Conservation (phyloP, 441 rosid species). For the Gossypium trilobum region DNA sequence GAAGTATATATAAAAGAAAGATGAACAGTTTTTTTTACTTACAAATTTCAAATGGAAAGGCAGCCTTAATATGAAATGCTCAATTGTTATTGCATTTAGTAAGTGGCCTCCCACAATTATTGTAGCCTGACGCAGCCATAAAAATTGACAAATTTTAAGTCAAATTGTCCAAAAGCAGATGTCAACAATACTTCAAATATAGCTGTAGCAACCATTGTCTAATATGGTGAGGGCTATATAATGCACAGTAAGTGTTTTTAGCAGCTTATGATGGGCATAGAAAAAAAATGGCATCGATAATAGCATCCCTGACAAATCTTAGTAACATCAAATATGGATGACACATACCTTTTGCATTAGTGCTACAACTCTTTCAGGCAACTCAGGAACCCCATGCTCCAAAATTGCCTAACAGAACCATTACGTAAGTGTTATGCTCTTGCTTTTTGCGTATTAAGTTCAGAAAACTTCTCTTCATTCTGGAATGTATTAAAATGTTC, state of each 20-base stretch:
- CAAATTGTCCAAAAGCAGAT: background rate
- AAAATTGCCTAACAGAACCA: constrained; percentile 44
- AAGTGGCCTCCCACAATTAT: constrained; percentile 56
- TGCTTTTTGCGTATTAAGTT: background rate
- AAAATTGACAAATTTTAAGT: background rate
- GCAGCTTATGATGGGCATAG: background rate
- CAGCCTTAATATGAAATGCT: constrained; percentile 76
- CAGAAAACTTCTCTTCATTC: background rate
- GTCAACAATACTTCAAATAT: background rate
- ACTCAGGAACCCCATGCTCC: constrained; percentile 61
- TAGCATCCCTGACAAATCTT: background rate
- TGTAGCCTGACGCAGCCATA: constrained; percentile 48
- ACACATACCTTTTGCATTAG: constrained; percentile 66
- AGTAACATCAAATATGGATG: background rate
- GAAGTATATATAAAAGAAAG: background rate
- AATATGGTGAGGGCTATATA: background rate
- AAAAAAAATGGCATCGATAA: background rate
- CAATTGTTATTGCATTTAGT: constrained; percentile 68
- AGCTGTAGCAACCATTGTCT: background rate
- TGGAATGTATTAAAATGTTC: background rate
- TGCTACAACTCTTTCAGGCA: constrained; percentile 64
- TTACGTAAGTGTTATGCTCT: constrained; percentile 8
- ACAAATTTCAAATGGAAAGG: constrained; percentile 81
- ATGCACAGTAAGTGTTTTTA: background rate
- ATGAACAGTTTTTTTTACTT: constrained; percentile 19